Evolutionary conservation across 2,329 filamentous ascomycete genomes (phyloP).

Genomic region (Diaporthe aspalathi): DNA sequence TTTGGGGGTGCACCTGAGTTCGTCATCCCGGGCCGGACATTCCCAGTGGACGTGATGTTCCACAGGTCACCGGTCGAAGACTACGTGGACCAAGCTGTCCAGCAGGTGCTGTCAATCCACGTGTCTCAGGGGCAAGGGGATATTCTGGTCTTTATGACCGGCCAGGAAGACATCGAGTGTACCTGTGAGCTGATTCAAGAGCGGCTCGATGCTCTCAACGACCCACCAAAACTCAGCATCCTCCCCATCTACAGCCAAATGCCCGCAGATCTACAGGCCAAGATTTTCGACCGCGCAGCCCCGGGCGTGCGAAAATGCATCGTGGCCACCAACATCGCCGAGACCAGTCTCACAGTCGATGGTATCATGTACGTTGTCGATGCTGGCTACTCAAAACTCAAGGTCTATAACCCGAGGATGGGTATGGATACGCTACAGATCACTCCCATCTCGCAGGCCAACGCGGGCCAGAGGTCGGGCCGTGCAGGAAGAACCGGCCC

Average conservation of each 20-base stretch:
- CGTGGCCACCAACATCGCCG: conserved; percentile 97
- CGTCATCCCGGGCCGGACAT: conserved; percentile 93
- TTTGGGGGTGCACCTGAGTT: conserved; percentile 97
- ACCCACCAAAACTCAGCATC: conserved; percentile 93
- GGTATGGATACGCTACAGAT: conserved; percentile 99
- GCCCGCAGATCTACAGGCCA: conserved; percentile 97
- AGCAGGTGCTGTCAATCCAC: conserved; percentile 94
- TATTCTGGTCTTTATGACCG: conserved; percentile 99
- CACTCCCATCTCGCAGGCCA: conserved; percentile 96
- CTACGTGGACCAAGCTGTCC: conserved; percentile 96
- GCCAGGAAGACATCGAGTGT: conserved; percentile 97
- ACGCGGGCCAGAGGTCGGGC: conserved; percentile 91
- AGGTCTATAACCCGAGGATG: conserved; percentile 99
- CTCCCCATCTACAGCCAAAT: conserved; percentile 99
- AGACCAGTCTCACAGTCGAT: conserved; percentile 97
- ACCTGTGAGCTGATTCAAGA: conserved; percentile 95
- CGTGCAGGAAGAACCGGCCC: conserved; percentile 94
- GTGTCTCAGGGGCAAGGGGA: conserved; percentile 94
- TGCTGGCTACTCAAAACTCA: conserved; percentile 94
- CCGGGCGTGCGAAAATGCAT: conserved; percentile 96
- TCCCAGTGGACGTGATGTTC: conserved; percentile 96
- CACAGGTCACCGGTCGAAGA: conserved; percentile 95
- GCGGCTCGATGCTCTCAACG: conserved; percentile 86
- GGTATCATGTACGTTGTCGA: conserved; percentile 99
- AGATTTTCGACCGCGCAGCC: conserved; percentile 93